phyloP scores from a whole-genome alignment of 1,284 basidiomycete genomes.

The Heterobasidion occidentale region DNA sequence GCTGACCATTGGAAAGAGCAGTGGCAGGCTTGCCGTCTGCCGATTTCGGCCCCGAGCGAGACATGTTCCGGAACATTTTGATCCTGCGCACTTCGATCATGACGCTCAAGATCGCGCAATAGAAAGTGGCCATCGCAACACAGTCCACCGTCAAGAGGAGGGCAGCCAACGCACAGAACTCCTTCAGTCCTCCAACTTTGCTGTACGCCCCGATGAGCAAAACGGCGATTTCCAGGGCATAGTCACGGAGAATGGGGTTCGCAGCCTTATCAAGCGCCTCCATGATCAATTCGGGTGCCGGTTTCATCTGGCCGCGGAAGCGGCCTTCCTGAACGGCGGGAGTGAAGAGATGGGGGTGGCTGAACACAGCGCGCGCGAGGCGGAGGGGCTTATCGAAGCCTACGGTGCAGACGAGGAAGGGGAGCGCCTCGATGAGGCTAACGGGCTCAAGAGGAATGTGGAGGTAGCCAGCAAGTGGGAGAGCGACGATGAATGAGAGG shows the following conservation, averaged over 20 bases:
- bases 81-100: conserved; percentile 81
- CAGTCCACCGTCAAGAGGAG: conserved; percentile 85
- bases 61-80: conserved; percentile 25
- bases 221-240: conserved; percentile 87
- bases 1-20: conserved; percentile 8
- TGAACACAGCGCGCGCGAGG: conserved; percentile 86
- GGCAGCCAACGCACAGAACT: conserved; percentile 94
- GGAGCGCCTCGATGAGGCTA: conserved; percentile 88
- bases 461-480: conserved; percentile 80
- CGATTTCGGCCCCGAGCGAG: conserved; percentile 19
- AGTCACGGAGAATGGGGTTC: conserved; percentile 84
- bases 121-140: conserved; percentile 85
- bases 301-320: conserved; percentile 47
- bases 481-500: conserved; percentile 83
- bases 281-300: conserved; percentile 79
- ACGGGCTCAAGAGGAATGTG: conserved; percentile 90
- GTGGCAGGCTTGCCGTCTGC: conserved; percentile 14
- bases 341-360: conserved; percentile 68
- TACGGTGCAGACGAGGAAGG: conserved; percentile 96
- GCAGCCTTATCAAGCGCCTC: conserved; percentile 61
- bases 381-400: conserved; percentile 97
- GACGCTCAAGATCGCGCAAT: conserved; percentile 81
- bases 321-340: conserved; percentile 38
- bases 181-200: conserved; percentile 83
- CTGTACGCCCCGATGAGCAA: conserved; percentile 83